phyloP scores from a whole-genome alignment of 2,329 filamentous ascomycete species.

The Elsinoe ampelina region DNA sequence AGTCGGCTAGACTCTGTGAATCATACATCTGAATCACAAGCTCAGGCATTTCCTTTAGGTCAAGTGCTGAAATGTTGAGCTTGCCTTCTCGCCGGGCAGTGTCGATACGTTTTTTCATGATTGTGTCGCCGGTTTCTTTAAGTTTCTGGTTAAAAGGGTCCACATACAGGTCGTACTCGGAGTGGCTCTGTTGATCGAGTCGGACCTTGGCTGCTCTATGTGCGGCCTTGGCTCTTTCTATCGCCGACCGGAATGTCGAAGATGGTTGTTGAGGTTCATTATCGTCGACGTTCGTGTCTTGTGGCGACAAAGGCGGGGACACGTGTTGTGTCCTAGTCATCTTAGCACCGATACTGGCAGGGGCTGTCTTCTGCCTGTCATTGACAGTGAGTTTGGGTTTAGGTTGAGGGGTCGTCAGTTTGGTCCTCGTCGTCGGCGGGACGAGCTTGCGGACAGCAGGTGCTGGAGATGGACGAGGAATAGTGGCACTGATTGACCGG shows the following conservation, averaged over 20 bases:
- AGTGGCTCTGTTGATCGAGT: slow-evolving; percentile 27
- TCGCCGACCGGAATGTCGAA: slow-evolving; percentile 73
- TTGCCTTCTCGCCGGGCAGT: slow-evolving; percentile 67
- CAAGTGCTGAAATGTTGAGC: slow-evolving; percentile 80
- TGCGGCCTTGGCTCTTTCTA: slow-evolving; percentile 84
- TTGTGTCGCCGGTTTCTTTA: slow-evolving; percentile 50
- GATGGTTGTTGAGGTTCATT: slow-evolving; percentile 55
- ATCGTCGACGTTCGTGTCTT: not conserved
- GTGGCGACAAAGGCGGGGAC: slow-evolving; percentile 18
- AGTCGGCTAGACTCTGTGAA: slow-evolving; percentile 54
- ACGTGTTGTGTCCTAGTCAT: no score
- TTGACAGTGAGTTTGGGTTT: not conserved
- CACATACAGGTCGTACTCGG: slow-evolving; percentile 50
- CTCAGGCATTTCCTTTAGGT: slow-evolving; percentile 65
- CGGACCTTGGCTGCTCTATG: slow-evolving; percentile 17
- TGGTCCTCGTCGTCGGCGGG: not conserved
- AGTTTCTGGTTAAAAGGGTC: slow-evolving; percentile 64
- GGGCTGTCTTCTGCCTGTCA: no score
- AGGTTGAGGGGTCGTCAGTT: slow-evolving; percentile 5
- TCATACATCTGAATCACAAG: slow-evolving; percentile 91
- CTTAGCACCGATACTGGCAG: no score
- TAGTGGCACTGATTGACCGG: slow-evolving; percentile 10
- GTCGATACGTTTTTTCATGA: slow-evolving; percentile 64
- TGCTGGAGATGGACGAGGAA: slow-evolving; percentile 6
- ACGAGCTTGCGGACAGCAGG: slow-evolving; percentile 2